Evolutionary conservation across 2,329 filamentous ascomycete genomes (phyloP).

Genomic region (Chrysoporthe cubensis): DNA sequence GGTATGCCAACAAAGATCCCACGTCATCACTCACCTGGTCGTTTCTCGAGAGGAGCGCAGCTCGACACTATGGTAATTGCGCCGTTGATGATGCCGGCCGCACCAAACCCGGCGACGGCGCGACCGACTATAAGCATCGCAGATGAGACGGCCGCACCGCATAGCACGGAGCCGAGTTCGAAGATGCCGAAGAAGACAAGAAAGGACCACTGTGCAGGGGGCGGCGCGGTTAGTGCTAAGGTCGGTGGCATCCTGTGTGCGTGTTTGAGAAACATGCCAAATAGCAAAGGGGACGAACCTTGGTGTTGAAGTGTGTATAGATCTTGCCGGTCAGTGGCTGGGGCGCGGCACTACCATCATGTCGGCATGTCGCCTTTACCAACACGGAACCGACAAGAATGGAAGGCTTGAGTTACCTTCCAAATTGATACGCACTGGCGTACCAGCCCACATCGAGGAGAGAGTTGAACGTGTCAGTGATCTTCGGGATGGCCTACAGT

Average conservation of each 20-base stretch:
- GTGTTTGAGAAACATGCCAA: too few relatives aligned
- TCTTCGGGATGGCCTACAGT: slow-evolving; percentile 23
- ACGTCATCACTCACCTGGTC: slow-evolving; percentile 34
- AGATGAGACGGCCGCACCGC: slow-evolving; percentile 52
- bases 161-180: slow-evolving; percentile 60
- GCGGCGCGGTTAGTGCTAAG: too few relatives aligned
- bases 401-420: slow-evolving; percentile 7
- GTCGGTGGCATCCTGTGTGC: too few relatives aligned
- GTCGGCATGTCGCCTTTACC: too few relatives aligned
- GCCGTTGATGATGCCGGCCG: slow-evolving; percentile 56
- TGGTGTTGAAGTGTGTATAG: slow-evolving; percentile 47
- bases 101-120: slow-evolving; percentile 57
- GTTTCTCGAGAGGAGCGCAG: slow-evolving; percentile 44
- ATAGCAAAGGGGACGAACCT: slow-evolving; percentile 31
- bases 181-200: slow-evolving; percentile 53
- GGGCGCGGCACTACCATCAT: slow-evolving; percentile 46
- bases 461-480: slow-evolving; percentile 37
- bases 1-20: too few relatives aligned
- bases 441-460: slow-evolving; percentile 35
- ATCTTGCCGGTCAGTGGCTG: slow-evolving; percentile 58
- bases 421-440: slow-evolving; percentile 31
- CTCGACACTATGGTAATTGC: slow-evolving; percentile 53
- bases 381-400: too few relatives aligned
- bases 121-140: slow-evolving; percentile 59
- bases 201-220: slow-evolving; percentile 40